Evolutionary conservation across 306 rosid genomes (phyloP).

Genomic region (Inga oerstediana): DNA sequence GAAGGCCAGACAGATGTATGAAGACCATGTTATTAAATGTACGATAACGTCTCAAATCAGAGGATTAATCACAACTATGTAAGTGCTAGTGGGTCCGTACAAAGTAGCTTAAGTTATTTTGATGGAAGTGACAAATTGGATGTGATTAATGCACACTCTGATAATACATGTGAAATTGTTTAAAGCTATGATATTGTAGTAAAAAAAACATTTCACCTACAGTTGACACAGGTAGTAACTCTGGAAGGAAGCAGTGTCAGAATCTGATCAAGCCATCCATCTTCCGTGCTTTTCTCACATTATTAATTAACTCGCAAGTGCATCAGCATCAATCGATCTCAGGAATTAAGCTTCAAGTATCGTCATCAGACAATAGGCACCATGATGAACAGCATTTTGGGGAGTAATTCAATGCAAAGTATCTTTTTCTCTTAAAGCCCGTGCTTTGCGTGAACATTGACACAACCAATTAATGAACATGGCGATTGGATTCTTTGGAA

Average conservation of each 20-base stretch:
- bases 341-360: neutral
- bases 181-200: too few relatives aligned
- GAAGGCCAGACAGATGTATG: neutral
- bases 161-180: too few relatives aligned
- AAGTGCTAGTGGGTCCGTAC: neutral
- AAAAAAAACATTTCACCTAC: too few relatives aligned
- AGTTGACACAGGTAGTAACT: neutral
- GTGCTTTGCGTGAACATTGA: neutral
- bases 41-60: neutral
- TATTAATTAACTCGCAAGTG: too few relatives aligned
- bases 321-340: too few relatives aligned
- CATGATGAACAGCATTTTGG: neutral
- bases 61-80: neutral
- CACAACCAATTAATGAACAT: conserved; percentile 37
- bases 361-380: neutral
- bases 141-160: too few relatives aligned
- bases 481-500: conserved; percentile 76
- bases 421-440: conserved; percentile 7
- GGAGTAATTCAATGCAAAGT: conserved; percentile 20
- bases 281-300: neutral
- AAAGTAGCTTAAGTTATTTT: neutral
- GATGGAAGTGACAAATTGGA: too few relatives aligned
- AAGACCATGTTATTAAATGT: neutral
- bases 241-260: conserved; percentile 12
- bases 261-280: conserved; percentile 1